phyloP scores from a whole-genome alignment of 2,329 filamentous ascomycete species.

The Botryotinia calthae region DNA sequence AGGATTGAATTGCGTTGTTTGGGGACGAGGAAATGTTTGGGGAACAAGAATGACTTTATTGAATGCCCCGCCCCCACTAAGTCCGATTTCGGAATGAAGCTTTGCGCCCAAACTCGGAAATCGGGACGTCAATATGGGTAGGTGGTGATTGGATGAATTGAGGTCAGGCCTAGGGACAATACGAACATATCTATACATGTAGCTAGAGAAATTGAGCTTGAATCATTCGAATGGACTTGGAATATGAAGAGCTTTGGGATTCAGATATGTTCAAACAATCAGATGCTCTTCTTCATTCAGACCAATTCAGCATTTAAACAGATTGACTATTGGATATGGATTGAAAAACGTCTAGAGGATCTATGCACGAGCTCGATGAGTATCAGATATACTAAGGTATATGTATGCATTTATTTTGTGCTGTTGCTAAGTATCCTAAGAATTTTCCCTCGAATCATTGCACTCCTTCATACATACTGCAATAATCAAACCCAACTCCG shows the following conservation, averaged over 20 bases:
- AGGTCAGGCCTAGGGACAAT: not conserved
- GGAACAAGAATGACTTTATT: slow-evolving; percentile 9
- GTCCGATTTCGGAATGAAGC: slow-evolving; percentile 12
- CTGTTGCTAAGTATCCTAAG: not conserved
- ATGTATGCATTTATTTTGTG: not conserved
- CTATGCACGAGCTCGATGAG: not conserved
- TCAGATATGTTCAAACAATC: not conserved
- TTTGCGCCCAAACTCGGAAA: slow-evolving; percentile 4
- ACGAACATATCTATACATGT: not conserved
- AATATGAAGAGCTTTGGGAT: not conserved
- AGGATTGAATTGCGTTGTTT: not conserved
- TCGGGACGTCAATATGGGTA: not conserved
- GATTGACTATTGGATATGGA: not conserved
- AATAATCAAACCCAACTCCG: not conserved
- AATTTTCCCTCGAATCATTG: not conserved
- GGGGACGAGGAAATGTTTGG: not conserved
- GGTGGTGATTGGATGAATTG: not conserved
- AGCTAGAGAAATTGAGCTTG: not conserved
- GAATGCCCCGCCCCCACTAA: slow-evolving; percentile 7
- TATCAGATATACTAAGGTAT: not conserved
- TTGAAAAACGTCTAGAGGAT: not conserved
- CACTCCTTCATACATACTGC: not conserved
- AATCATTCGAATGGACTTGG: not conserved
- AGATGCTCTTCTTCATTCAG: not conserved
- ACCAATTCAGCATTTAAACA: not conserved